Conservation (phyloP, 2,329 filamentous ascomycete species). For the Arthrobotrys entomopaga region DNA sequence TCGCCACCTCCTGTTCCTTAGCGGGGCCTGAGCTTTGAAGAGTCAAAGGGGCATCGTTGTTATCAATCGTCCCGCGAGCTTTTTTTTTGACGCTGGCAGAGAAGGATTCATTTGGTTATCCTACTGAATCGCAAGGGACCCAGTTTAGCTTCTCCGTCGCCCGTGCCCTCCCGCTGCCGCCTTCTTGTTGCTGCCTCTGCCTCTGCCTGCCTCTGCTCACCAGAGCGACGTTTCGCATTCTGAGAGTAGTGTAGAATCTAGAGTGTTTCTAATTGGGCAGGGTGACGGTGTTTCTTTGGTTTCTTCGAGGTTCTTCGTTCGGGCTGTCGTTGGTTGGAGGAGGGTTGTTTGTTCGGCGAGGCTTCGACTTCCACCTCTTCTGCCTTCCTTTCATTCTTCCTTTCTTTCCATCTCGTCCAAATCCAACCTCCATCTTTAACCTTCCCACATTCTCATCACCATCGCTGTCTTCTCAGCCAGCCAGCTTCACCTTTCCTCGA, state of each 20-base stretch:
- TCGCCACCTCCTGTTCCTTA: neutral
- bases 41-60: neutral
- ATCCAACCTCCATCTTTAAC: slow-evolving; percentile 50
- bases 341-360: neutral
- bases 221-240: neutral
- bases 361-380: slow-evolving; percentile 33
- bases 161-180: neutral
- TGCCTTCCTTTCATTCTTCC: slow-evolving; percentile 12
- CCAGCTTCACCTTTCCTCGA: slow-evolving; percentile 19
- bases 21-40: slow-evolving; percentile 10
- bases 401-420: slow-evolving; percentile 15
- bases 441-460: slow-evolving; percentile 49
- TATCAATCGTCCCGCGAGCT: slow-evolving; percentile 25
- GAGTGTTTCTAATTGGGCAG: neutral
- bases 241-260: neutral
- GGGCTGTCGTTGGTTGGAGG: slow-evolving; percentile 12
- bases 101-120: slow-evolving; percentile 24
- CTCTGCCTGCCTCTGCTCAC: neutral
- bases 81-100: slow-evolving; percentile 6
- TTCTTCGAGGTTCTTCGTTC: slow-evolving; percentile 2
- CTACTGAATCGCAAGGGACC: neutral
- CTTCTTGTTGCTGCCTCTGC: too few relatives aligned
- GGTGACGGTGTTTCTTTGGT: too few relatives aligned
- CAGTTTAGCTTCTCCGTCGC: neutral
- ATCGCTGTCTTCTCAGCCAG: slow-evolving; percentile 44